Base-by-base conservation (phyloP, 2,329 filamentous ascomycete species). In the Trichoderma brevicompactum region DNA sequence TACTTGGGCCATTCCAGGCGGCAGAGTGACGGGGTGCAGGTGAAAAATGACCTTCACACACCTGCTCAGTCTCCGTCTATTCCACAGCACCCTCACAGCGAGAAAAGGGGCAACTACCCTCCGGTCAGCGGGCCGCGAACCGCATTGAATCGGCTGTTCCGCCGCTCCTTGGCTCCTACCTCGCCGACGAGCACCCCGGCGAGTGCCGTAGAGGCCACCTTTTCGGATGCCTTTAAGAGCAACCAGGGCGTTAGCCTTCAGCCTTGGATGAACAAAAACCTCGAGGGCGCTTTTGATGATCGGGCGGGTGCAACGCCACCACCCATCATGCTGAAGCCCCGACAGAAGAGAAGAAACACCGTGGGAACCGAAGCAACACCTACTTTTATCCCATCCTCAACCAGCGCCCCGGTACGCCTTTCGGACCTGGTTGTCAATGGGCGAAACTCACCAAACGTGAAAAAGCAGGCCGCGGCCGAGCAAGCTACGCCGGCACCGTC, bases 281-380 rank as follows among this genome's bases (percentile, higher is more conserved):
- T 76, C 3, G 65, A 74, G 0, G 65, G 69, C 0, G 80, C 81
- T 1, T 81, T 83, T 3, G 80, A 83, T 4, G 81, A 83, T 9
- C 72, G 79, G 4, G 73, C 76, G 1, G 81, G 84, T 36, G 82
- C 83, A 0, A 87, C 85, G 7, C 85, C 85, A 3, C 85, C 85
- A 5, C 85, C 85, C 1, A 87, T 87, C 58, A 74, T 82, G 76
- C 78, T 84, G 15, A 83, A 81, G 58, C 75, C 73, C 23, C 76
- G 76, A 5, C 74, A 77, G 5, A 67, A 65, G 28, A 71, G 76
- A 23, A 69, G 74, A 7, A 68, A 70, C 56, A 74, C 75, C 4
- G 55, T 68, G 1, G 73, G 74, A 17, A 65, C 66, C 8, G 68
- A 65, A 38, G 55, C 50, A 5, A 67, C 59, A 38, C 60, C 70